These are phyloP conservation scores for Hypocrella siamensis DNA, from an alignment of 2,329 filamentous ascomycete species.

Conservation along the genomic window DNA sequence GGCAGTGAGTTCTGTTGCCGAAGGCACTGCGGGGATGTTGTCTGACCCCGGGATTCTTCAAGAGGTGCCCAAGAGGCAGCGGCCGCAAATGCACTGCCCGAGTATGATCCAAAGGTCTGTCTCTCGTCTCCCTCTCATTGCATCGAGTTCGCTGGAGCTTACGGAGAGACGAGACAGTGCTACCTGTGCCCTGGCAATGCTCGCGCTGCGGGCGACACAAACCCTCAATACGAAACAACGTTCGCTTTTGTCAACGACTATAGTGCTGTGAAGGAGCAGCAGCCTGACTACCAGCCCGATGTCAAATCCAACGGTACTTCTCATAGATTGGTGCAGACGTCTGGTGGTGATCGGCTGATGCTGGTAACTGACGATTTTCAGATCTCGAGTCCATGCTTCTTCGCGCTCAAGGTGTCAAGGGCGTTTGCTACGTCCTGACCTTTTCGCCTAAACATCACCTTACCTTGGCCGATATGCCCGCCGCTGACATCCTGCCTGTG, in stretches of 20 bases:
- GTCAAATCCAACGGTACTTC: constrained; percentile 19
- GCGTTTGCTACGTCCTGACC: constrained; percentile 92
- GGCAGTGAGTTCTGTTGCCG: constrained; percentile 56
- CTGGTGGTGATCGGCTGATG: not conserved
- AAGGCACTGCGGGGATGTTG: not conserved
- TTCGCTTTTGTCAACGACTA: constrained; percentile 98
- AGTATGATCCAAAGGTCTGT: constrained; percentile 60
- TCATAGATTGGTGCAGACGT: not conserved
- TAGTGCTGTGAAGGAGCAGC: constrained; percentile 87
- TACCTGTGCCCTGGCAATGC: constrained; percentile 90
- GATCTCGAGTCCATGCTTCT: constrained; percentile 64
- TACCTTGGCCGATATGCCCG: constrained; percentile 78
- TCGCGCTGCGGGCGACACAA: constrained; percentile 71
- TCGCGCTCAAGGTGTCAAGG: constrained; percentile 71
- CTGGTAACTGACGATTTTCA: constrained; percentile 13
- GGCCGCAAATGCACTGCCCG: constrained; percentile 52
- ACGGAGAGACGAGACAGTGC: constrained; percentile 44
- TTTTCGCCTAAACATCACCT: constrained; percentile 85
- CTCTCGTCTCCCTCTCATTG: not conserved
- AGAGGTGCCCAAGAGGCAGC: constrained; percentile 68
- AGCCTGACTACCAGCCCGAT: constrained; percentile 54
- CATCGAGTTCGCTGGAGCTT: constrained; percentile 1
- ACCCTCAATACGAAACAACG: constrained; percentile 73
- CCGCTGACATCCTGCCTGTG: constrained; percentile 62
- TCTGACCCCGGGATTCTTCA: constrained; percentile 1